Conservation (phyloP, 2,329 filamentous ascomycete species). For the Neofusicoccum ribis region DNA sequence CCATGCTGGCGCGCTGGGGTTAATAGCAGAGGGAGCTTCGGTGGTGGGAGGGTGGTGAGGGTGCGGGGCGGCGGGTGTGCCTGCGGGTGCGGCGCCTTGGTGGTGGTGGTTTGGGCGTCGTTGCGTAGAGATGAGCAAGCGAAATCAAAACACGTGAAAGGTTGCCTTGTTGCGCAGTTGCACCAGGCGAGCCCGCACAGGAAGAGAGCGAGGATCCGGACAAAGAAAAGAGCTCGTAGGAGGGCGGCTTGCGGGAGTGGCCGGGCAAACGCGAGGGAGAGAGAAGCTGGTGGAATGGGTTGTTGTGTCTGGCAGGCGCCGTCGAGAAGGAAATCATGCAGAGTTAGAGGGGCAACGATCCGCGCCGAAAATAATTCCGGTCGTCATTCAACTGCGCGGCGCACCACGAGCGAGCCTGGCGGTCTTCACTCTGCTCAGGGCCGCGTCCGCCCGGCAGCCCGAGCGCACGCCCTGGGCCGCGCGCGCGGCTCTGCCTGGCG, state of each 20-base stretch:
- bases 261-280: constrained; percentile 12
- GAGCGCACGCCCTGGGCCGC: background rate
- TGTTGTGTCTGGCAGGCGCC: constrained; percentile 17
- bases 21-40: background rate
- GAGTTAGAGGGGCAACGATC: constrained; percentile 15
- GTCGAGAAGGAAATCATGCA: constrained; percentile 19
- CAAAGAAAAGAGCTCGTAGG: constrained; percentile 18
- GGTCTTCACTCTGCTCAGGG: background rate
- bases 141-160: constrained; percentile 37
- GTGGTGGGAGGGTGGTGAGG: background rate
- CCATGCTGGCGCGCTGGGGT: constrained; percentile 64
- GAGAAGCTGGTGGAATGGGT: constrained; percentile 15
- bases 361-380: background rate
- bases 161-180: constrained; percentile 20
- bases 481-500: background rate
- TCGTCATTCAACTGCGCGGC: background rate
- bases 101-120: constrained; percentile 23
- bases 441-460: constrained; percentile 2
- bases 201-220: constrained; percentile 14
- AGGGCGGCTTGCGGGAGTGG: constrained; percentile 1
- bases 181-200: background rate
- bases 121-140: constrained; percentile 32
- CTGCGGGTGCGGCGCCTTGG: background rate
- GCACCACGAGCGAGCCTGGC: no score
- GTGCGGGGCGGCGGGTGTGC: constrained; percentile 2